A percentile compares a stretch with the other conserved stretches of the same genome.
phyloP scores from a whole-genome alignment of 495 filamentous ascomycete species.

The Penicillium dipodomyicola region DNA sequence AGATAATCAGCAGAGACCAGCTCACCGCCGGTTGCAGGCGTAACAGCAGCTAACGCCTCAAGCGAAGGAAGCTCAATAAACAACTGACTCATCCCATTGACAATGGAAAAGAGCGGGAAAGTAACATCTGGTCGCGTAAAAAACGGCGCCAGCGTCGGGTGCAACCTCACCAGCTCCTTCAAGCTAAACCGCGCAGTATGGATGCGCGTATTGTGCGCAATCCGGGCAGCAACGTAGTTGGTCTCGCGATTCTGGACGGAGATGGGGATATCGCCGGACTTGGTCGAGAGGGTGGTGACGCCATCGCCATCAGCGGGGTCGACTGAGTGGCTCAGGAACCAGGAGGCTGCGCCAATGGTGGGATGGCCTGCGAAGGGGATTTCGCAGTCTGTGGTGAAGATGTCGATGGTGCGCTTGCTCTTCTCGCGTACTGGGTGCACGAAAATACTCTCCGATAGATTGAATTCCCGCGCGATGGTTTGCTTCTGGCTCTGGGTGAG shows the following conservation, averaged over 20 bases:
- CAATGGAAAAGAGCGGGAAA: constrained; percentile 35
- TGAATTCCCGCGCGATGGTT: constrained; percentile 73
- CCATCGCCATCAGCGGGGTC: constrained; percentile 25
- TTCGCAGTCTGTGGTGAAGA: constrained; percentile 63
- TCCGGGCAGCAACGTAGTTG: constrained; percentile 46
- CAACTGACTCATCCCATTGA: constrained; percentile 68
- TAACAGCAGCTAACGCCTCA: constrained; percentile 34
- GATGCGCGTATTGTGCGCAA: constrained; percentile 66
- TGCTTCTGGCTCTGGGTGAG: constrained; percentile 43
- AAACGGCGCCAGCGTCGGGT: constrained; percentile 31
- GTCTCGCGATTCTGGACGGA: constrained; percentile 22
- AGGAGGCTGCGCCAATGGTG: constrained; percentile 65
- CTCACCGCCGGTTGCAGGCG: constrained; percentile 27
- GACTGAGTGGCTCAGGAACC: constrained; percentile 42
- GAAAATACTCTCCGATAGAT: constrained; percentile 82
- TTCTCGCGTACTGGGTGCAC: constrained; percentile 46
- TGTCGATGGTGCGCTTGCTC: constrained; percentile 56
- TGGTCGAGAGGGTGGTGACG: constrained; percentile 51
- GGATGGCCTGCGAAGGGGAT: constrained; percentile 78
- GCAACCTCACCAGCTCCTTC: constrained; percentile 32
- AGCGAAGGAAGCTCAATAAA: constrained; percentile 52
- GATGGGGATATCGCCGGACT: constrained; percentile 60
- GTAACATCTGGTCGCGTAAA: constrained; percentile 10
- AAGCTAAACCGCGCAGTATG: constrained; percentile 44
- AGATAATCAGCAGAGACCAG: constrained; percentile 29